These are phyloP conservation scores for Encephalitozoon cuniculi DNA, from an alignment of 371 early-diverging fungal genomes.

Conservation along the genomic window DNA sequence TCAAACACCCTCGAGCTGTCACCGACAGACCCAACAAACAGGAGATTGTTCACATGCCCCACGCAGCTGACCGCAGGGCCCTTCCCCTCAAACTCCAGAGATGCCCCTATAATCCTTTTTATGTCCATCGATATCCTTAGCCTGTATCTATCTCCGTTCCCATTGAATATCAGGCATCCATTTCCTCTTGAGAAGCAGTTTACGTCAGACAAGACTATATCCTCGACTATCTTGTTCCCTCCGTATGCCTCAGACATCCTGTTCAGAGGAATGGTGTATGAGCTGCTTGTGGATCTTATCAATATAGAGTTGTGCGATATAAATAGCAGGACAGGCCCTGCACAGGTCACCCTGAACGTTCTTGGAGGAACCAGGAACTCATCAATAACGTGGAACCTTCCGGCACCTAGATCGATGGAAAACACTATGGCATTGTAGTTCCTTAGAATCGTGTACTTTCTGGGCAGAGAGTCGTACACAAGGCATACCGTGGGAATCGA, in stretches of 20 bases:
- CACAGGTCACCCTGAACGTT: slow-evolving; percentile 2
- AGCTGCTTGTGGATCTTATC: neutral
- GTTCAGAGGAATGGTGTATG: neutral
- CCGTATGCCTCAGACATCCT: slow-evolving; percentile 14
- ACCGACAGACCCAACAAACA: slow-evolving; percentile 20
- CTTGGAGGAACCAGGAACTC: slow-evolving; percentile 4
- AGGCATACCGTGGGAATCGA: slow-evolving; percentile 18
- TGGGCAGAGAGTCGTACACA: slow-evolving; percentile 4
- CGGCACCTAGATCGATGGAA: slow-evolving; percentile 3
- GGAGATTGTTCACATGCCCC: neutral
- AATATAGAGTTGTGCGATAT: slow-evolving; percentile 10
- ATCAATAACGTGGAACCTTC: slow-evolving; percentile 3
- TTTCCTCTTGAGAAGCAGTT: neutral
- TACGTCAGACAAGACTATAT: neutral
- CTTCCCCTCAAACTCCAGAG: neutral
- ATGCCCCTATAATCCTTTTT: slow-evolving; percentile 9
- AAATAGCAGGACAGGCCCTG: neutral
- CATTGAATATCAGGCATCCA: slow-evolving; percentile 2
- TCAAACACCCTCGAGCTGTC: slow-evolving; percentile 5
- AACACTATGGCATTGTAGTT: slow-evolving; percentile 10
- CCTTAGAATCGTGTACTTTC: neutral
- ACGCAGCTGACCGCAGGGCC: neutral
- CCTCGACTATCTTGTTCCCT: neutral
- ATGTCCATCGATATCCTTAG: slow-evolving; percentile 6
- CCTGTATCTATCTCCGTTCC: slow-evolving; percentile 4